Percentiles rank a stretch among this genome's conserved stretches.
These are phyloP conservation scores for Capsicum rhomboideum DNA, from an alignment of 257 asterid genomes.

Conservation along the genomic window DNA sequence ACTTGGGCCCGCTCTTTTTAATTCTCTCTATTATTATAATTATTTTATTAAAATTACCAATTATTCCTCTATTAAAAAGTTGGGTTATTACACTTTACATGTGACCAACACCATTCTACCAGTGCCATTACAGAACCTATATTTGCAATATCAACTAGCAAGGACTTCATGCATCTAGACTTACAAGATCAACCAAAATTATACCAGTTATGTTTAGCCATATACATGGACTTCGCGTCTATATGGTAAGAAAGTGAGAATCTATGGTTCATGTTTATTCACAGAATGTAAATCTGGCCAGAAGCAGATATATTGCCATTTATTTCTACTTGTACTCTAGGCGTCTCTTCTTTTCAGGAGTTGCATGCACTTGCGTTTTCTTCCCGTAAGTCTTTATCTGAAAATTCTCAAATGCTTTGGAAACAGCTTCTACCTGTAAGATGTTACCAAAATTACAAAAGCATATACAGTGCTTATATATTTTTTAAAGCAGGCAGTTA, in stretches of 20 bases:
- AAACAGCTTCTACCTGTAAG: slow-evolving; percentile 63
- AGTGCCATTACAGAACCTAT: background rate
- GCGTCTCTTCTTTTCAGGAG: slow-evolving; percentile 63
- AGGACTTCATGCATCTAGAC: background rate
- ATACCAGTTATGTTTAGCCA: background rate
- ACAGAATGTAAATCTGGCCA: background rate
- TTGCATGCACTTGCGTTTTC: slow-evolving; percentile 74
- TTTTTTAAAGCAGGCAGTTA: background rate
- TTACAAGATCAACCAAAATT: background rate
- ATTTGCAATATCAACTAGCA: background rate
- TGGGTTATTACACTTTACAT: too few species aligned
- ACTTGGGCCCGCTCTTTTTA: too few species aligned
- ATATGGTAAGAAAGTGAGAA: background rate
- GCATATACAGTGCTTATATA: background rate
- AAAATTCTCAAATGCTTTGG: slow-evolving; percentile 69
- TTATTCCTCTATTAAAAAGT: too few species aligned
- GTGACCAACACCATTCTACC: background rate
- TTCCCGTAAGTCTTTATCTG: slow-evolving; percentile 64
- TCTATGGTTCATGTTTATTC: background rate
- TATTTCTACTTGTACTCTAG: background rate
- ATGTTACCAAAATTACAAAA: background rate
- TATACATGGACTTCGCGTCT: background rate
- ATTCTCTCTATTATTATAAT: too few species aligned
- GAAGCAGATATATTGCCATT: background rate
- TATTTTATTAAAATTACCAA: too few species aligned